Evolutionary conservation across 2,329 filamentous ascomycete genomes (phyloP).

Genomic region (Pyricularia sp.): DNA sequence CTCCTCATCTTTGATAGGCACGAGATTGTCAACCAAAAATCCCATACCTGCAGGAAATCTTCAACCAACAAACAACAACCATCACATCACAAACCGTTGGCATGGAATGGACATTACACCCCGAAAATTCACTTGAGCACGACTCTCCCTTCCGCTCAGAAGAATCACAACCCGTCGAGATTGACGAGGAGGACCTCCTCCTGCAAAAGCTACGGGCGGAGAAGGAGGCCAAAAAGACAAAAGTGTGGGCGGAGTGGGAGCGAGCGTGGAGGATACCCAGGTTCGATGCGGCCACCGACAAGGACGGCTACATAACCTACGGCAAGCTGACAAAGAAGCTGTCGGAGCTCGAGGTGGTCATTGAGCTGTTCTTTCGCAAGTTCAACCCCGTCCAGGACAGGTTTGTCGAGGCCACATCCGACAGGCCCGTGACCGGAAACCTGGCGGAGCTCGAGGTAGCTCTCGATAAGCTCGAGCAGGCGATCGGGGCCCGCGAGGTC

Average conservation of each 20-base stretch:
- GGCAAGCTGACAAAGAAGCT: not conserved
- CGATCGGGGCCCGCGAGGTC: not conserved
- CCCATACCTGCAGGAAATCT: not conserved
- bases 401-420: not conserved
- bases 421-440: not conserved
- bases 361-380: not conserved
- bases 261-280: not conserved
- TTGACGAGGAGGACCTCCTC: not conserved
- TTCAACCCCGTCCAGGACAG: not conserved
- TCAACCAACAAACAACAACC: not conserved
- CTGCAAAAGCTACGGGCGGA: not conserved
- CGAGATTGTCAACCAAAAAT: not conserved
- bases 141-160: not conserved
- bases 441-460: not conserved
- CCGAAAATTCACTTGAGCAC: not conserved
- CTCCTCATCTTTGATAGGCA: not conserved
- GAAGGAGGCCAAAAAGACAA: not conserved
- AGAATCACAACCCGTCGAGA: not conserved
- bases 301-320: not conserved
- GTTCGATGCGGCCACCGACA: not conserved
- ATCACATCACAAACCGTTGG: not conserved
- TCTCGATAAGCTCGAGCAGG: not conserved
- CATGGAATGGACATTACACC: not conserved
- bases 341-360: not conserved
- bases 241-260: not conserved